These are phyloP conservation scores for Leishmania turanica DNA, from an alignment of 208 protist genomes.

Conservation along the genomic window DNA sequence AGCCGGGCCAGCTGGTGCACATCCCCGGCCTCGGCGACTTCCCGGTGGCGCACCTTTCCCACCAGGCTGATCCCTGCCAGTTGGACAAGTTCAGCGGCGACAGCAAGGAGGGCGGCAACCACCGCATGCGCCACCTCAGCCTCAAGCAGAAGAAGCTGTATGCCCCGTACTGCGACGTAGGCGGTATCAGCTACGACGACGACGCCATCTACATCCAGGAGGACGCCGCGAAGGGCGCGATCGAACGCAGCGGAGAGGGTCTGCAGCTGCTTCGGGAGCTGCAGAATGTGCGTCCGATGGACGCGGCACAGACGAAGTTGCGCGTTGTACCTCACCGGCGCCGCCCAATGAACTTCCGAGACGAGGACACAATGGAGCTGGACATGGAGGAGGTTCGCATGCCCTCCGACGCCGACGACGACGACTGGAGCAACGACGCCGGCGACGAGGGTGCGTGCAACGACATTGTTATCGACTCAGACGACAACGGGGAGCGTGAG, in stretches of 20 bases:
- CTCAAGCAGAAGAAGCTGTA: slow-evolving; percentile 97
- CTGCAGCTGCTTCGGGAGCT: slow-evolving; percentile 82
- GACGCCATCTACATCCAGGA: slow-evolving; percentile 98
- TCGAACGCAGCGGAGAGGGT: slow-evolving; percentile 88
- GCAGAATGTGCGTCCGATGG: slow-evolving; percentile 75
- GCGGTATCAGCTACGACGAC: slow-evolving; percentile 98
- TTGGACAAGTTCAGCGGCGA: slow-evolving; percentile 46
- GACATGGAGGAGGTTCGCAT: slow-evolving; percentile 58
- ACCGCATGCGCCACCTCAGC: slow-evolving; percentile 93
- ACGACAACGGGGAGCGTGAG: slow-evolving; percentile 13
- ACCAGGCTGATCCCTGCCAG: slow-evolving; percentile 97
- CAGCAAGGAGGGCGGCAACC: slow-evolving; percentile 32
- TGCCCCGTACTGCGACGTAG: slow-evolving; percentile 98
- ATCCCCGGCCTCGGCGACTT: slow-evolving; percentile 98
- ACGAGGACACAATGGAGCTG: slow-evolving; percentile 88
- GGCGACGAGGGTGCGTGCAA: slow-evolving; percentile 16
- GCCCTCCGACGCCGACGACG: slow-evolving; percentile 39
- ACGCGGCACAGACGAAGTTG: slow-evolving; percentile 49
- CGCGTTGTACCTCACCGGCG: slow-evolving; percentile 48
- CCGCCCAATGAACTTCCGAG: slow-evolving; percentile 73
- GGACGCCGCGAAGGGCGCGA: slow-evolving; percentile 74
- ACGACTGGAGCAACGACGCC: slow-evolving; percentile 32
- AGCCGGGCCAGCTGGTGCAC: slow-evolving; percentile 93
- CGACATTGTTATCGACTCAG: slow-evolving; percentile 28
- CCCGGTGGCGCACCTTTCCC: slow-evolving; percentile 82